Conservation (phyloP, 306 rosid species). For the Cucumis melo region DNA sequence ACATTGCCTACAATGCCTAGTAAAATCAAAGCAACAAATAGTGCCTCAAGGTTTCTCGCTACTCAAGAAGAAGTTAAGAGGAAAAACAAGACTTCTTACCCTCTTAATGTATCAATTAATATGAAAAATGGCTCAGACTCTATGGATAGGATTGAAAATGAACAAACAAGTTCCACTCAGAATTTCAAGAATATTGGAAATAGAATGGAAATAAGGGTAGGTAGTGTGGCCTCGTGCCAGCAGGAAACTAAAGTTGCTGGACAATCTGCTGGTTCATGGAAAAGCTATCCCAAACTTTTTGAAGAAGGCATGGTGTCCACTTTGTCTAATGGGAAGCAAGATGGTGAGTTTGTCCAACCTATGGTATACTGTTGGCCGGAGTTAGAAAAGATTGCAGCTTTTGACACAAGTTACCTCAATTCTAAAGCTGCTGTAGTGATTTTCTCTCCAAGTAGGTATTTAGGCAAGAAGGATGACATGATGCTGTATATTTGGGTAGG, state of each 20-base stretch:
- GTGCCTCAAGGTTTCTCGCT: constrained; percentile 22
- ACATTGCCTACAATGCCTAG: constrained; percentile 52
- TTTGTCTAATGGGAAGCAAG: constrained; percentile 22
- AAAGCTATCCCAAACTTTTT: constrained; percentile 8
- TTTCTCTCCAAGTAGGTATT: constrained; percentile 39
- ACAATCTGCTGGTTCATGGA: constrained; percentile 20
- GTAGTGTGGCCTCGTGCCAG: constrained; percentile 13
- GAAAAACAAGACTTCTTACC: constrained; percentile 18
- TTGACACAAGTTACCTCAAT: constrained; percentile 44
- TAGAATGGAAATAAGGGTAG: constrained; percentile 15
- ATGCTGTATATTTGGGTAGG: constrained; percentile 80
- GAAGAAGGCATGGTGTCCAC: constrained; percentile 20
- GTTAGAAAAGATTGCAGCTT: constrained; percentile 45
- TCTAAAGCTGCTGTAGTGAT: constrained; percentile 60
- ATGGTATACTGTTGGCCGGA: constrained; percentile 66
- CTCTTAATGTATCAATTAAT: constrained; percentile 17
- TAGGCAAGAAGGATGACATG: constrained; percentile 22
- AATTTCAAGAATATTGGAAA: constrained; percentile 21
- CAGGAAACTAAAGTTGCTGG: constrained; percentile 16
- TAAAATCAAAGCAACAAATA: constrained; percentile 22
- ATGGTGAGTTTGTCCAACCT: constrained; percentile 23
- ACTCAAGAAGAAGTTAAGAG: constrained; percentile 20
- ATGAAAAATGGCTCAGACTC: constrained; percentile 17
- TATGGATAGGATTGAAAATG: constrained; percentile 20
- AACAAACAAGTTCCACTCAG: constrained; percentile 22